Evolutionary conservation across 192 early-diverging fungal genomes (phyloP).

Genomic region (Spizellomyces punctatus): DNA sequence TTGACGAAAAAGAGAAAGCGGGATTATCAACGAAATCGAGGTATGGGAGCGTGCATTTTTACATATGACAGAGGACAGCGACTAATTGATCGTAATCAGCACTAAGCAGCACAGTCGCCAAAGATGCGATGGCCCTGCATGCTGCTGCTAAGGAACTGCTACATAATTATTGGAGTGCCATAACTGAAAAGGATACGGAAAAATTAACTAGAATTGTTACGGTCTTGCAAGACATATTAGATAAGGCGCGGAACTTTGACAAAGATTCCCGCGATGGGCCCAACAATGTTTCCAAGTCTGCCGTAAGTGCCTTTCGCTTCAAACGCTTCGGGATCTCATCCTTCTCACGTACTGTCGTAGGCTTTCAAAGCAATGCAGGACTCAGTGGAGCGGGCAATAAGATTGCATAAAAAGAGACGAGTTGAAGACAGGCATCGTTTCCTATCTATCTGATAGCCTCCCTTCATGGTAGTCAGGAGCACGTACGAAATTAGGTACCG

Average conservation of each 20-base stretch:
- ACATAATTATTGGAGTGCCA: conserved; percentile 6
- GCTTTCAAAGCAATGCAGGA: neutral
- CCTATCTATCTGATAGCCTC: too few relatives aligned
- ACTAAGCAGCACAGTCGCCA: neutral
- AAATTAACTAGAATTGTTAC: conserved; percentile 2
- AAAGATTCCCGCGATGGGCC: too few relatives aligned
- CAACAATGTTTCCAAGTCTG: too few relatives aligned
- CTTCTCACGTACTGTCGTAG: neutral
- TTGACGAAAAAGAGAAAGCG: conserved; percentile 21
- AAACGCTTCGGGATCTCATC: too few relatives aligned
- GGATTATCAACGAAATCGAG: conserved; percentile 3
- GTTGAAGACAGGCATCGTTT: too few relatives aligned
- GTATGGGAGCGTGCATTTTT: neutral
- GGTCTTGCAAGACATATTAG: conserved; percentile 2
- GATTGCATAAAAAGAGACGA: neutral
- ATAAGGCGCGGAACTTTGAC: conserved; percentile 9
- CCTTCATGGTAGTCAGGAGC: too few relatives aligned
- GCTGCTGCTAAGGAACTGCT: conserved; percentile 8
- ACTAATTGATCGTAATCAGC: too few relatives aligned
- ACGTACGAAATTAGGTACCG: too few relatives aligned
- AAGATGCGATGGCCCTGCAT: conserved; percentile 9
- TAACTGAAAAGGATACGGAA: neutral
- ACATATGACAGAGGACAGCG: too few relatives aligned
- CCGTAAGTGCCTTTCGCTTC: too few relatives aligned
- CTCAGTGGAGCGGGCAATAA: conserved; percentile 5